These are phyloP conservation scores for Crucihimalaya himalaica DNA, from an alignment of 345 rosid genomes.

Conservation along the genomic window DNA sequence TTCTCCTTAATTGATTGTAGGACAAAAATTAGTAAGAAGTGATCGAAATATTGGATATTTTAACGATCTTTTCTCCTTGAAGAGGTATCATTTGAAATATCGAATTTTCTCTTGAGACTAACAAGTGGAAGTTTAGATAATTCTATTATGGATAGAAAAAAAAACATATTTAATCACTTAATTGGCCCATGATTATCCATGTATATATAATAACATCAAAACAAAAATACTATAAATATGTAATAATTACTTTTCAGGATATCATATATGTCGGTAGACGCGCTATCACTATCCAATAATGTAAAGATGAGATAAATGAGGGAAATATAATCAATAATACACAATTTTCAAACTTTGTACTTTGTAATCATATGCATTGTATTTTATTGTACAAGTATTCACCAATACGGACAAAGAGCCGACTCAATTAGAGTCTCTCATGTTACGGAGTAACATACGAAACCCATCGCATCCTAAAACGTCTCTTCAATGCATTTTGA, in stretches of 20 bases:
- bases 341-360: background rate
- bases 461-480: background rate
- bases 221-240: background rate
- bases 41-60: too few species aligned
- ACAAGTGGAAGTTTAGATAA: background rate
- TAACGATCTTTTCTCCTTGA: too few species aligned
- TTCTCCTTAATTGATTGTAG: too few species aligned
- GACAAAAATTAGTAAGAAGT: too few species aligned
- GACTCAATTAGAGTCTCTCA: constrained; percentile 7
- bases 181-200: background rate
- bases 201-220: background rate
- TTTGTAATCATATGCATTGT: constrained; percentile 4
- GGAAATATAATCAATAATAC: constrained; percentile 2
- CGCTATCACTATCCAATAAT: constrained; percentile 18
- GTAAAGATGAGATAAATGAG: constrained; percentile 2
- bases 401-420: constrained; percentile 13
- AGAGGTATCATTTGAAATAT: background rate
- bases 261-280: constrained; percentile 23
- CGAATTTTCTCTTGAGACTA: background rate
- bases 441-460: background rate
- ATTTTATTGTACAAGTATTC: background rate
- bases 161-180: background rate
- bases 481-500: background rate
- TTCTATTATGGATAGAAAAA: background rate
- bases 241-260: background rate